Base-by-base conservation (phyloP, 1,284 basidiomycete species). In the Rugosomyces carneus region DNA sequence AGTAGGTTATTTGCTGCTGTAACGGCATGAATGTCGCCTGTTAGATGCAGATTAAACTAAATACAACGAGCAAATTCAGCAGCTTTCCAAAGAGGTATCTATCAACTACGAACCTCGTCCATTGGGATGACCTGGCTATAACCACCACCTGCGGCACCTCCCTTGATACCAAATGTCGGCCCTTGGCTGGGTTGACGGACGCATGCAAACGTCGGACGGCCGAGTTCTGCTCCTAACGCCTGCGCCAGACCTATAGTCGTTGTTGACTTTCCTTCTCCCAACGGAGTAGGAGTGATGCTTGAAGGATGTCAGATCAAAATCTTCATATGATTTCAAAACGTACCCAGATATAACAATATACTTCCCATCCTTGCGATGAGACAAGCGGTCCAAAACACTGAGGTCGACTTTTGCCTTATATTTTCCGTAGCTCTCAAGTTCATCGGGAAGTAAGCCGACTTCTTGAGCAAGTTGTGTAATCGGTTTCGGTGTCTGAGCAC, bases 111-210 rank as follows among this genome's bases (percentile, higher is more conserved):
- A 8, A 92, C 91, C 73, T 97, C 94, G 61, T 97, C 94, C 94
- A 97, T 97, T 43, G 94, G 94, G 68, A 98, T 98, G 59, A 99
- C 91, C 66, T 99, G 95, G 63, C 92, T 93, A 74, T 99, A 99
- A 48, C 95, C 95, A 56, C 95, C 95, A 45, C 96, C 95, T 44
- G 95, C 95, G 26, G 95, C 96, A 60, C 96, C 96, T 58, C 95
- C 95, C 71, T 99, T 99, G 76, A 99, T 97, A 62, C 96, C 95
- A 62, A 99, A 99, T 0, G 95, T 99, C 23, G 95, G 95, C 13
- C 96, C 95, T 67, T 99, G 95, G 66, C 92, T 95, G 1, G 95
- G 95, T 65, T 99, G 96, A 50, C 95, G 88, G n/a, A 99, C 94
- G 67, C 93, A 97, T 42, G 96, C 96, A 67, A 98, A 99, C 8